Evolutionary conservation across 805 yeast species (phyloP), one percentile per base, ranked within the genome.

Genomic region (Sungouiella thailandica): DNA sequence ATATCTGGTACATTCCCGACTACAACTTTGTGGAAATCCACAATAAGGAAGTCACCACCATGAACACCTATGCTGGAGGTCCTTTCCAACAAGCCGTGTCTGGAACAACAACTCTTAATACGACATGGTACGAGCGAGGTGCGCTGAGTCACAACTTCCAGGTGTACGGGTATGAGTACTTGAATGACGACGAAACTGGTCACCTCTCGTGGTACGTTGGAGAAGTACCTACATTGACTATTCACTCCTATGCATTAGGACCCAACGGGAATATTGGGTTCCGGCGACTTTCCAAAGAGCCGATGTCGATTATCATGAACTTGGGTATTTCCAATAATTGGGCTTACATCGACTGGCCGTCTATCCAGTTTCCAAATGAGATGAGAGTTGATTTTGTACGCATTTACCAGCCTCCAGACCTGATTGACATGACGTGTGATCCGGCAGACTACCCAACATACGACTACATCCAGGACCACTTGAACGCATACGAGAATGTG

Each of bases 281-380:
- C 82, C 78, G 97, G 59, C 61, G 74, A 44, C 74, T 90, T 18
- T 70, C 93, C 15, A 81, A 83, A 55, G 98, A 90, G 55, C 97
- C 97, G 44, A 88, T 90, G 97, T 73, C 95, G 2, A 72, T 90
- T 40, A 62, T 90, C 44, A 52, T 90, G 69, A 90, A 90, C 58
- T 62, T 90, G 62, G 98, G 96, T 69, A 65, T 90, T 34, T 89
- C 97, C 11, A 83, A 80, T 50, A 83, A 78, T 40, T 90, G 97
- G 97, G 85, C 93, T 6, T 86, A 84, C 58, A 90, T 90, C 41
- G 90, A 88, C 62, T 90, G 96, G 96, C 76, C 78, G 28, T 66
- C 78, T 4, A 65, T 88, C 39, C 61, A 62, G 29, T 90, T 90
- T 74, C 98, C 98, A 2, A 74, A 74, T 10, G 70, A 74, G 2